A percentile compares a stretch with the other conserved stretches of the same genome.
Evolutionary conservation across 257 asterid species (phyloP).

Genomic region (Solanum infundibuliforme): DNA sequence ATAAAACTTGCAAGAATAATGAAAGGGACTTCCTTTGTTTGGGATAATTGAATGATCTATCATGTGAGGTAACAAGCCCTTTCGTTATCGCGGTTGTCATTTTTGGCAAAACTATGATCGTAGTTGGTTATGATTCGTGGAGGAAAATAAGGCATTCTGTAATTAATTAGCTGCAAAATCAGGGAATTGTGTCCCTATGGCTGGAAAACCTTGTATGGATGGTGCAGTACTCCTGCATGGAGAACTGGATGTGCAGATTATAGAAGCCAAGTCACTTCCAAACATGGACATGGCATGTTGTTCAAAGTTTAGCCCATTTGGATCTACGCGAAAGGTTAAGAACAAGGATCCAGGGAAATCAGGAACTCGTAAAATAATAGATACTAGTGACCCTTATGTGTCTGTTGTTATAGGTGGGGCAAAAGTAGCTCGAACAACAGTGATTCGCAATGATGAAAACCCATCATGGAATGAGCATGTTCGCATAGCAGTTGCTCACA

Average conservation of each 20-base stretch:
- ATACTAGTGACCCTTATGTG: conserved; percentile 92
- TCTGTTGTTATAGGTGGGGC: conserved; percentile 77
- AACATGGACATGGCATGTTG: conserved; percentile 8
- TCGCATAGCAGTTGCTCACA: conserved; percentile 69
- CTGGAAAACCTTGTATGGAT: neutral
- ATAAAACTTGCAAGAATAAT: neutral
- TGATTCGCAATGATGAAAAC: conserved; percentile 65
- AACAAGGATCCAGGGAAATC: neutral
- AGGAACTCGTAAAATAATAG: conserved; percentile 14
- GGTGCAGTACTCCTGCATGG: conserved; percentile 9
- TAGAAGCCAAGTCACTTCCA: conserved; percentile 10
- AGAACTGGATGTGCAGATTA: conserved; percentile 8
- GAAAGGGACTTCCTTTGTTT: neutral
- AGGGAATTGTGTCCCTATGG: neutral
- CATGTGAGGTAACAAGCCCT: neutral
- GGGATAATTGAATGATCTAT: neutral
- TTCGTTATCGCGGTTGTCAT: neutral
- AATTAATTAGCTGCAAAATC: neutral
- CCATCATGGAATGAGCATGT: conserved; percentile 81
- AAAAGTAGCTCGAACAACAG: conserved; percentile 67
- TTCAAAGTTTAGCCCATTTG: neutral
- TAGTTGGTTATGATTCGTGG: neutral
- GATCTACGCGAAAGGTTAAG: neutral
- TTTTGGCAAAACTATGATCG: neutral
- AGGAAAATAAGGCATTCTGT: neutral